Percentiles rank a stretch among this genome's conserved stretches.
phyloP scores from a whole-genome alignment of 305 asterid genomes.

The Fraxinus albicans region DNA sequence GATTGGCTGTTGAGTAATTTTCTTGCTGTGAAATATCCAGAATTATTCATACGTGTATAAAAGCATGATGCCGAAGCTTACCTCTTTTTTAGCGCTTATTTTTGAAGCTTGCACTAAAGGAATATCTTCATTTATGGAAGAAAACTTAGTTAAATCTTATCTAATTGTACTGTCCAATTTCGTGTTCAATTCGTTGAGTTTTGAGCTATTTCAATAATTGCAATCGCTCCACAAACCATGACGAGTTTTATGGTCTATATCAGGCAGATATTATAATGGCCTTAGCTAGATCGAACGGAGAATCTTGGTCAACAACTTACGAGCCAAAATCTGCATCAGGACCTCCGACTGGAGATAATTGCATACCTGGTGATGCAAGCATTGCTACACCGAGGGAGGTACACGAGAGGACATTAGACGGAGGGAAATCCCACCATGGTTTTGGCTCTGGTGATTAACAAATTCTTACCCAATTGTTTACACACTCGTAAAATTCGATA shows the following conservation, averaged over 20 bases:
- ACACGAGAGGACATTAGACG: slow-evolving; percentile 42
- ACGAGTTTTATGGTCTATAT: neutral
- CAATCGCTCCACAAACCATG: neutral
- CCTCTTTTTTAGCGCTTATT: neutral
- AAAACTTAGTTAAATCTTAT: neutral
- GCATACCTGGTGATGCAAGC: slow-evolving; percentile 30
- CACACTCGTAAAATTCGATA: neutral
- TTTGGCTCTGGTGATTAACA: slow-evolving; percentile 45
- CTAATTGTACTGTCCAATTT: neutral
- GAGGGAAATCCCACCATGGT: slow-evolving; percentile 38
- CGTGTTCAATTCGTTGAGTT: neutral
- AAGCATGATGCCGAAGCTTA: neutral
- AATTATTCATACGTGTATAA: neutral
- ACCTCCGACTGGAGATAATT: slow-evolving; percentile 47
- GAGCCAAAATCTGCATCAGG: slow-evolving; percentile 39
- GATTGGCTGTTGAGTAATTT: neutral
- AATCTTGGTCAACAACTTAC: slow-evolving; percentile 82
- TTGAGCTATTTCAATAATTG: neutral
- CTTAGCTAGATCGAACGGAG: slow-evolving; percentile 39
- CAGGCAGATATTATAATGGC: neutral
- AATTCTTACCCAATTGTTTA: slow-evolving; percentile 23
- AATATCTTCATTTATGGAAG: neutral
- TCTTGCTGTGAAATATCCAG: neutral
- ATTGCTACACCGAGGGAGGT: slow-evolving; percentile 43
- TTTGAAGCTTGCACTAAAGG: neutral